Percentiles rank a stretch among this genome's conserved stretches.
Conservation (phyloP, 2,329 filamentous ascomycete species). For the Scorias spongiosa region DNA sequence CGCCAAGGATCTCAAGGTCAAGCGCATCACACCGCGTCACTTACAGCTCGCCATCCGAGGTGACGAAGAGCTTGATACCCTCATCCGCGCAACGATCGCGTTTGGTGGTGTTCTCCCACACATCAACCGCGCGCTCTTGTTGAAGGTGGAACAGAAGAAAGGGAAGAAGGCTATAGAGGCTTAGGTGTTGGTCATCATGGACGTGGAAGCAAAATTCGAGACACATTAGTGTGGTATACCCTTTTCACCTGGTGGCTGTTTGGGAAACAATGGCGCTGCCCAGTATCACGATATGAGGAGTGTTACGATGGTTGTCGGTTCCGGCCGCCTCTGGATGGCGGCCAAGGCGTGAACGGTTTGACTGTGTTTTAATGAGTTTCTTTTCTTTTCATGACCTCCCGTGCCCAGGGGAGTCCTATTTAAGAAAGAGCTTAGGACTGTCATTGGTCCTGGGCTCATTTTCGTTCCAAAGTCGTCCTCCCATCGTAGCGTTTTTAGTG, state of each 20-base stretch:
- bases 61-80: slow-evolving; percentile 93
- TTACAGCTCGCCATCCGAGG: slow-evolving; percentile 95
- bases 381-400: too few relatives aligned
- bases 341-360: background rate
- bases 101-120: slow-evolving; percentile 96
- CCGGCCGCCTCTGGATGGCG: background rate
- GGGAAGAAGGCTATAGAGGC: slow-evolving; percentile 44
- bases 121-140: slow-evolving; percentile 91
- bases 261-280: background rate
- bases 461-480: too few relatives aligned
- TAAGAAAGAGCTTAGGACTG: too few relatives aligned
- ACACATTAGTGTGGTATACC: background rate
- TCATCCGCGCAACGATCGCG: slow-evolving; percentile 94
- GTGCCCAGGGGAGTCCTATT: too few relatives aligned
- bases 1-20: slow-evolving; percentile 98
- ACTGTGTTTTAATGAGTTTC: too few relatives aligned
- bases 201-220: background rate
- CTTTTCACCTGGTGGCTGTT: slow-evolving; percentile 2
- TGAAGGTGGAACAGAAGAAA: slow-evolving; percentile 98
- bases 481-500: too few relatives aligned
- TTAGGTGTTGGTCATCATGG: slow-evolving; percentile 9
- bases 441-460: too few relatives aligned
- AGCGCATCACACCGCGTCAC: slow-evolving; percentile 97
- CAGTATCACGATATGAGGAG: slow-evolving; percentile 1
- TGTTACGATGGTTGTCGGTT: background rate